Evolutionary conservation across 108 stramenopile species (phyloP).

Genomic region (Cyclotella sp.): DNA sequence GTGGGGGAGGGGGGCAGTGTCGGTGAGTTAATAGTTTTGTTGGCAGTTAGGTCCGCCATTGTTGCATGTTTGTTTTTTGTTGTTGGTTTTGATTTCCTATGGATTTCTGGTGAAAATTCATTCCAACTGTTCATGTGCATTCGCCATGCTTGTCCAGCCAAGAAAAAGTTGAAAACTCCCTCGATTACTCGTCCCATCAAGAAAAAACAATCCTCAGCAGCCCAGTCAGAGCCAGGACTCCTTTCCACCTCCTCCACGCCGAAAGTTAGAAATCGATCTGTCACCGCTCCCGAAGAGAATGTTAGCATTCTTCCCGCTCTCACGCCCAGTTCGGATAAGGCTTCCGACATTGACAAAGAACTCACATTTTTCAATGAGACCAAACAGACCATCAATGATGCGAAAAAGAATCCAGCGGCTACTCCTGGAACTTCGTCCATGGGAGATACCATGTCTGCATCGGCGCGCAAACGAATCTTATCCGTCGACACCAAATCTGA

Average conservation of each 20-base stretch:
- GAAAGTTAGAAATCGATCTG: constrained; percentile 23
- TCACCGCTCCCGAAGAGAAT: not conserved
- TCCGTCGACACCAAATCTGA: constrained; percentile 34
- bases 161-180: constrained; percentile 49
- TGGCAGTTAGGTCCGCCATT: too few relatives aligned
- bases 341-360: constrained; percentile 35
- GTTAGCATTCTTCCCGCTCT: constrained; percentile 37
- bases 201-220: constrained; percentile 25
- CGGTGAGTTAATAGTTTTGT: too few relatives aligned
- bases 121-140: too few relatives aligned
- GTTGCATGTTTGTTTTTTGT: too few relatives aligned
- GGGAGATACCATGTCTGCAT: constrained; percentile 43
- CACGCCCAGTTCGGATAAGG: constrained; percentile 49
- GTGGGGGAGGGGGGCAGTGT: not conserved
- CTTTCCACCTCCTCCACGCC: constrained; percentile 11
- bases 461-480: constrained; percentile 51
- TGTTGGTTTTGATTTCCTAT: too few relatives aligned
- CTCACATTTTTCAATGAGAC: constrained; percentile 38
- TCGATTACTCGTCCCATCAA: constrained; percentile 29
- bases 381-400: not conserved
- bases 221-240: constrained; percentile 40
- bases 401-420: not conserved
- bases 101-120: too few relatives aligned
- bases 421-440: constrained; percentile 21
- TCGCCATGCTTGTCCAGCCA: constrained; percentile 8